phyloP scores from a whole-genome alignment of 257 asterid species.

The Gentiana dahurica region DNA sequence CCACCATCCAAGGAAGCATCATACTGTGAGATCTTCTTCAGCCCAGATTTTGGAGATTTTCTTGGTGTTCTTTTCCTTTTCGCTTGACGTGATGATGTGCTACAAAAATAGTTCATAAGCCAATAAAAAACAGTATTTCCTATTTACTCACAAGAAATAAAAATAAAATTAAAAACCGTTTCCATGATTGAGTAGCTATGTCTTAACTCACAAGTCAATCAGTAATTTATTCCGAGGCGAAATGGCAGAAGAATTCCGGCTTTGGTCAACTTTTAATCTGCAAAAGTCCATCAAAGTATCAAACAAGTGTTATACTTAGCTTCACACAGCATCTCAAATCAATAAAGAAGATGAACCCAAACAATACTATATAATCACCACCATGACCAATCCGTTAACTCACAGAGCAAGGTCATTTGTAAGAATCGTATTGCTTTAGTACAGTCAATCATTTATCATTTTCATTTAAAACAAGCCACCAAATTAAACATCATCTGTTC shows the following conservation, averaged over 20 bases:
- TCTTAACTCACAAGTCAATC: constrained; percentile 47
- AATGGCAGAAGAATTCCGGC: constrained; percentile 36
- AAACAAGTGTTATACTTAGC: no score
- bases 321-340: no score
- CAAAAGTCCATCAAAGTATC: constrained; percentile 4
- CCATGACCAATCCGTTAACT: no score
- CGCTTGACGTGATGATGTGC: constrained; percentile 52
- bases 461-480: no score
- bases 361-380: no score
- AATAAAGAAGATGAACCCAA: no score
- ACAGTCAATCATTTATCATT: no score
- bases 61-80: constrained; percentile 82
- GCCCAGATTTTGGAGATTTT: constrained; percentile 40
- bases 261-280: constrained; percentile 55
- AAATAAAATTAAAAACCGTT: constrained; percentile 1
- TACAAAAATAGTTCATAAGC: constrained; percentile 27
- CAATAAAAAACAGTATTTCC: constrained; percentile 6
- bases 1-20: constrained; percentile 26
- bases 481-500: no score
- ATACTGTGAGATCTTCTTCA: constrained; percentile 23
- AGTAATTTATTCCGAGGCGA: constrained; percentile 28
- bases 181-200: constrained; percentile 11
- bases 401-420: no score
- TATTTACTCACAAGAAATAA: no score
- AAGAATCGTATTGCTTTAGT: no score